These are phyloP conservation scores for Gentiana dahurica DNA, from an alignment of 257 asterid genomes.

Conservation along the genomic window DNA sequence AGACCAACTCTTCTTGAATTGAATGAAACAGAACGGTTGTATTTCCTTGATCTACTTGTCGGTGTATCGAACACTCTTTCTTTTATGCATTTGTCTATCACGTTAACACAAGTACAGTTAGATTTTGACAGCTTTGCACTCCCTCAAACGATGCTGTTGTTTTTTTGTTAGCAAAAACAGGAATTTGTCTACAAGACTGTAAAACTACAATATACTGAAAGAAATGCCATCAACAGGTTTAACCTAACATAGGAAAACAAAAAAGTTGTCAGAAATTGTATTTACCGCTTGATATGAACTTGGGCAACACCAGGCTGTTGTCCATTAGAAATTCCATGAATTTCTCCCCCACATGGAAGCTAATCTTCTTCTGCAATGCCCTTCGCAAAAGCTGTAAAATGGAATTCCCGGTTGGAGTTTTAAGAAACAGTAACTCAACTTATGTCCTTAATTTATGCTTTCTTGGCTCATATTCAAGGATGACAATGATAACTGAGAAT, in stretches of 20 bases:
- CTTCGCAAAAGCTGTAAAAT: conserved; percentile 32
- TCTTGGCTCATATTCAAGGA: neutral
- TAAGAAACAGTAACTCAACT: neutral
- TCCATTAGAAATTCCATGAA: conserved; percentile 72
- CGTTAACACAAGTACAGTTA: conserved; percentile 12
- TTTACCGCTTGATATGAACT: conserved; percentile 71
- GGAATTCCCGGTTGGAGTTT: conserved; percentile 1
- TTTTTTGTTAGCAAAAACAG: too few species aligned
- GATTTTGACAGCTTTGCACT: too few species aligned
- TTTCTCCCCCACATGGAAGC: conserved; percentile 61
- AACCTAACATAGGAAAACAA: neutral
- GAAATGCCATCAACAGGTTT: neutral
- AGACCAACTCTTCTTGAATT: conserved; percentile 86
- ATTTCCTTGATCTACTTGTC: conserved; percentile 61
- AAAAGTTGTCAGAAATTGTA: neutral
- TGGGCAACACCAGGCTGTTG: conserved; percentile 60
- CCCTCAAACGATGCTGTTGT: too few species aligned
- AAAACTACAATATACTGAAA: neutral
- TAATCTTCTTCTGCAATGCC: conserved; percentile 57
- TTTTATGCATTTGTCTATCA: conserved; percentile 35
- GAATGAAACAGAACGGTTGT: conserved; percentile 82
- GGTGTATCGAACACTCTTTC: conserved; percentile 50
- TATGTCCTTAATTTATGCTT: neutral
- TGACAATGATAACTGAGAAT: neutral
- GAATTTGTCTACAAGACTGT: neutral